phyloP scores from a whole-genome alignment of 768 basidiomycete species.

The Polyporus arcularius region DNA sequence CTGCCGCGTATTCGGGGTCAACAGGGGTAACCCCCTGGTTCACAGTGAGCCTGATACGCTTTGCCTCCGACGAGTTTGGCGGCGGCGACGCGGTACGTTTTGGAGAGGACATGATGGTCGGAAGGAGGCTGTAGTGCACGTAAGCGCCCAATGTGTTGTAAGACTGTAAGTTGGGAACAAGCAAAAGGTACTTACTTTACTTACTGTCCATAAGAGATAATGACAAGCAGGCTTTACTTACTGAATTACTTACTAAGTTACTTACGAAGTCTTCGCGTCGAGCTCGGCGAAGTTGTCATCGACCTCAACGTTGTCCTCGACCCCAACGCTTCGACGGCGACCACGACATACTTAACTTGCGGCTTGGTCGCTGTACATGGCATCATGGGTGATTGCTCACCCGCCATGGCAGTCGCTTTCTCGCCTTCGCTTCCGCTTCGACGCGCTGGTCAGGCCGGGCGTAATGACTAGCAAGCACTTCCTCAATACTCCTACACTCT shows the following conservation, averaged over 20 bases:
- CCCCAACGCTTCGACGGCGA: not conserved
- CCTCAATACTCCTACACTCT: conserved; percentile 22
- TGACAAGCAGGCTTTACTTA: no score
- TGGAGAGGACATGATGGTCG: conserved; percentile 31
- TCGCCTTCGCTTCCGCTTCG: conserved; percentile 18
- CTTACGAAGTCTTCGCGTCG: no score
- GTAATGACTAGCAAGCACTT: conserved; percentile 21
- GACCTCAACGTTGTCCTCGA: not conserved
- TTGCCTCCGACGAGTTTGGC: conserved; percentile 33
- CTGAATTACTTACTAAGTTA: no score
- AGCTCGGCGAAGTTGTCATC: not conserved
- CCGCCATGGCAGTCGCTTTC: conserved; percentile 18
- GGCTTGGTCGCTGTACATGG: conserved; percentile 16
- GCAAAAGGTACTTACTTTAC: no score
- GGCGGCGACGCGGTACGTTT: conserved; percentile 40
- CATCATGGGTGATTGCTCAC: conserved; percentile 25
- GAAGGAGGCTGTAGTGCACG: not conserved
- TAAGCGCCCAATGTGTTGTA: conserved; percentile 2
- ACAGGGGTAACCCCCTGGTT: conserved; percentile 71
- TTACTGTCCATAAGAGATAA: no score
- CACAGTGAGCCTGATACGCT: conserved; percentile 37
- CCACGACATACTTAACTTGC: not conserved
- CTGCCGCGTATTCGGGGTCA: conserved; percentile 76
- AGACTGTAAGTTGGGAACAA: not conserved
- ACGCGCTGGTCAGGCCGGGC: conserved; percentile 4